Conservation (phyloP, 2,329 filamentous ascomycete species). For the Bipolaris cookei region DNA sequence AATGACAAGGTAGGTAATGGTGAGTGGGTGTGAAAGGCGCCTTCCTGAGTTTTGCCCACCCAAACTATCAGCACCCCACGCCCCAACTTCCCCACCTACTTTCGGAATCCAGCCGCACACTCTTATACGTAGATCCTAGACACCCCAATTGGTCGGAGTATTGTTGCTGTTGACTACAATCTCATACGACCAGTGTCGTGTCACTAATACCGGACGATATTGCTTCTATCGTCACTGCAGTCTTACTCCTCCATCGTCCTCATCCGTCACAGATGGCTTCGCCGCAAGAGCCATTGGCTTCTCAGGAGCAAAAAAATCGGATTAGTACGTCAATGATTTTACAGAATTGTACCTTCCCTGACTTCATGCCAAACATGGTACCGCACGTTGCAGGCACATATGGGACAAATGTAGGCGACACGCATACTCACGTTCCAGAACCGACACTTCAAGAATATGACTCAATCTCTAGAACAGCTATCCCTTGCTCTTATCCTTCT, state of each 20-base stretch:
- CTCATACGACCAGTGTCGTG: too few relatives aligned
- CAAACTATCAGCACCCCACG: background rate
- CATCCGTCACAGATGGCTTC: background rate
- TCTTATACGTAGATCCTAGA: background rate
- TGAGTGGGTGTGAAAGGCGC: background rate
- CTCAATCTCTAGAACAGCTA: too few relatives aligned
- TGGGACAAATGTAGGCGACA: background rate
- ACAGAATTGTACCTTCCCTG: background rate
- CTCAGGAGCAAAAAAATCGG: background rate
- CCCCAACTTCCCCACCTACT: background rate
- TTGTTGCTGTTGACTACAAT: background rate
- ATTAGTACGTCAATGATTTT: background rate
- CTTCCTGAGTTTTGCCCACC: background rate
- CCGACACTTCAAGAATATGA: background rate
- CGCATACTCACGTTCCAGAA: background rate
- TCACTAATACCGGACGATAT: background rate
- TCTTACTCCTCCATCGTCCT: background rate
- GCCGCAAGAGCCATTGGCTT: background rate
- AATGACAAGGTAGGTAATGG: background rate
- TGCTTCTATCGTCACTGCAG: background rate
- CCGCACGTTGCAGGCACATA: background rate
- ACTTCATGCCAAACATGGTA: constrained; percentile 11
- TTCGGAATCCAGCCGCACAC: background rate
- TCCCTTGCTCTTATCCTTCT: background rate
- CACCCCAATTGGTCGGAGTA: too few relatives aligned